These are phyloP conservation scores for Monilinia aucupariae DNA, from an alignment of 2,329 filamentous ascomycete species.

Conservation along the genomic window DNA sequence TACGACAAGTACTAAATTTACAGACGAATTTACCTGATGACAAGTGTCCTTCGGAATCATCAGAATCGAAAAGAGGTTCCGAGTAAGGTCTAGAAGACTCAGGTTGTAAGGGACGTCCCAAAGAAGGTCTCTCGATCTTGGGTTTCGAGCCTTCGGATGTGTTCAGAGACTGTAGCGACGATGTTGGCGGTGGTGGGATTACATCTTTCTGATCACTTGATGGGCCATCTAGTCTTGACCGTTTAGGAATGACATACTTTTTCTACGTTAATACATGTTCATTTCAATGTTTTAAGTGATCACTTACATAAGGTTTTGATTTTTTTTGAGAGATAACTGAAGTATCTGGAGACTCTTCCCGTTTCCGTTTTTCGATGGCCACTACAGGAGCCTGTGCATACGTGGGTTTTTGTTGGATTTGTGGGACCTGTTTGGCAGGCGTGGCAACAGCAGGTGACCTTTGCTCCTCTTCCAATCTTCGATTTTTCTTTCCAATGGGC, in stretches of 20 bases:
- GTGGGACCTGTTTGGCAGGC: not conserved
- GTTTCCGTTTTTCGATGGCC: constrained; percentile 3
- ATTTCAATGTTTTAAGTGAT: not conserved
- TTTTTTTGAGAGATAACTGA: not conserved
- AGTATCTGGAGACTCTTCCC: not conserved
- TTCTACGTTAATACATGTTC: not conserved
- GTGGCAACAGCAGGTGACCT: not conserved
- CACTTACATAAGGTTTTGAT: not conserved
- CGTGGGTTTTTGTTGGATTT: not conserved
- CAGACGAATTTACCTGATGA: not conserved
- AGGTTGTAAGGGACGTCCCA: not conserved
- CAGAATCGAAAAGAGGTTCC: not conserved
- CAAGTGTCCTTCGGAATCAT: not conserved
- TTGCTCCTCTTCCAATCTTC: not conserved
- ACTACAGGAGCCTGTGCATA: no score
- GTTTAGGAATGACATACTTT: constrained; percentile 6
- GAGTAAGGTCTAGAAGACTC: not conserved
- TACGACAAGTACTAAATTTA: not conserved
- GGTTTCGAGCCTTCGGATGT: not conserved
- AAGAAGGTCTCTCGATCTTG: not conserved
- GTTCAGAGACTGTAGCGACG: not conserved
- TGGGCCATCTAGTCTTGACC: not conserved
- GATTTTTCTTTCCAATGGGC: not conserved
- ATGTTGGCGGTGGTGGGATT: not conserved
- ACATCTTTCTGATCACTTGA: not conserved